phyloP scores from a whole-genome alignment of 805 yeast species.

The Ogataea saltuana region DNA sequence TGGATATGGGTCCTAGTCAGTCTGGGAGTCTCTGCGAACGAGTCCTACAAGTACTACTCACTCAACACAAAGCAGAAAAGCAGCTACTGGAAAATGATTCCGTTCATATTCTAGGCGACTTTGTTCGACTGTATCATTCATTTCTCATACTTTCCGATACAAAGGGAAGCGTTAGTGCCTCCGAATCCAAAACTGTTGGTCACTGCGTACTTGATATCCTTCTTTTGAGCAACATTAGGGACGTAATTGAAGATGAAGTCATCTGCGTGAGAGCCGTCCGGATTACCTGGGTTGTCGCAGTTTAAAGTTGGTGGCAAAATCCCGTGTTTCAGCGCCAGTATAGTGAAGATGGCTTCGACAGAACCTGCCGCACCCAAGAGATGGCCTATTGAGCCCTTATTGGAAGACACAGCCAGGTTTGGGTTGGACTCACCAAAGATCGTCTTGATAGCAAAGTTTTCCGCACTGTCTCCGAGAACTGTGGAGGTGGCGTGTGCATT shows the following conservation, averaged over 20 bases:
- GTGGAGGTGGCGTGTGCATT: constrained; percentile 99
- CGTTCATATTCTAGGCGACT: constrained; percentile 27
- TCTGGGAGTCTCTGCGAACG: constrained; percentile 56
- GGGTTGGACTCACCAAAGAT: constrained; percentile 45
- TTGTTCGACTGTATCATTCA: not conserved
- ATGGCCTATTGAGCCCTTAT: constrained; percentile 93
- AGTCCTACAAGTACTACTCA: constrained; percentile 50
- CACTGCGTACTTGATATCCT: constrained; percentile 56
- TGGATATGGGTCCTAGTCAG: constrained; percentile 45
- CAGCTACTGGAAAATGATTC: constrained; percentile 29
- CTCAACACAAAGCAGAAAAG: constrained; percentile 17
- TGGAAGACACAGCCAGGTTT: constrained; percentile 63
- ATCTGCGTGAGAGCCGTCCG: constrained; percentile 43
- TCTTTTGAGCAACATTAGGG: constrained; percentile 42
- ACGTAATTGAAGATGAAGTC: constrained; percentile 60
- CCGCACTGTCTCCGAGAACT: constrained; percentile 83
- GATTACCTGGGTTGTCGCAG: constrained; percentile 53
- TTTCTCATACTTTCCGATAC: constrained; percentile 42
- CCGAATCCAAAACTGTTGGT: constrained; percentile 97
- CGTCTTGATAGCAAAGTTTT: constrained; percentile 67
- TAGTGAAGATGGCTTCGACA: constrained; percentile 82
- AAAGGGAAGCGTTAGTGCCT: constrained; percentile 84
- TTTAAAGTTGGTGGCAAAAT: constrained; percentile 81
- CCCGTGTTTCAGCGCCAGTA: constrained; percentile 59
- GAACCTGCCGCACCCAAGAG: constrained; percentile 95